Base-by-base conservation (phyloP, 2,329 filamentous ascomycete genomes). In the Exophiala spinifera region DNA sequence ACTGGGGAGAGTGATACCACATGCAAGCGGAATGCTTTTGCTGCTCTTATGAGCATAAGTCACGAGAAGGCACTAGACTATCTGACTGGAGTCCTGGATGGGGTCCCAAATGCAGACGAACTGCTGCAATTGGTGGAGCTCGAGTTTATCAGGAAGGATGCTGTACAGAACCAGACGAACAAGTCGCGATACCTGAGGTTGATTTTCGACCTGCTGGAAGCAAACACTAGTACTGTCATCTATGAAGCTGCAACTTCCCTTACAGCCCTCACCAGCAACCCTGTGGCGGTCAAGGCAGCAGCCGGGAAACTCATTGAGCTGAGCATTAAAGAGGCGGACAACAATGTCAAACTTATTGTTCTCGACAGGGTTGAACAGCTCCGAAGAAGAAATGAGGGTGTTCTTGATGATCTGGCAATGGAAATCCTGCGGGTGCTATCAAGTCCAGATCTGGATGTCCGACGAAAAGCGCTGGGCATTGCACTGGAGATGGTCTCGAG, bases 341-440 rank as follows among this genome's bases (percentile, higher is more conserved):
- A 99, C 78, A 99, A 99, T 69, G 94, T 99, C 61, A 99, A 99
- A 76, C 85, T 99, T 43, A 99, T 99, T 64, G 94, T 99, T 17
- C 80, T 99, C 40, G 94, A 97, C 67, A 87, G 92, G 43, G 94
- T 99, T 34, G 88, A 96, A 66, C 86, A 92, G 66, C 73, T 96
- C 59, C 83, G 91, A 64, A 85, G 87, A 69, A 89, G 89, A 72
- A 95, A 96, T 64, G 89, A 94, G 68, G 91, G 91, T 49, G 85
- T 97, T 17, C 74, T 99, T 54, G 91, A 97, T 67, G 94, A 99
- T 66, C 75, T 97, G 46, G 90, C 89, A 3, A 97, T 99, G 94
- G 94, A 99, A 71, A 91, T 97, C 51, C 79, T 99, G 43, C 89
- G 94, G 51, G 94, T 96, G 15, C 81, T 99, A 31, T 95, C 91